Conservation (phyloP, 23 red algal genomes). For the Porphyridium purpureum region DNA sequence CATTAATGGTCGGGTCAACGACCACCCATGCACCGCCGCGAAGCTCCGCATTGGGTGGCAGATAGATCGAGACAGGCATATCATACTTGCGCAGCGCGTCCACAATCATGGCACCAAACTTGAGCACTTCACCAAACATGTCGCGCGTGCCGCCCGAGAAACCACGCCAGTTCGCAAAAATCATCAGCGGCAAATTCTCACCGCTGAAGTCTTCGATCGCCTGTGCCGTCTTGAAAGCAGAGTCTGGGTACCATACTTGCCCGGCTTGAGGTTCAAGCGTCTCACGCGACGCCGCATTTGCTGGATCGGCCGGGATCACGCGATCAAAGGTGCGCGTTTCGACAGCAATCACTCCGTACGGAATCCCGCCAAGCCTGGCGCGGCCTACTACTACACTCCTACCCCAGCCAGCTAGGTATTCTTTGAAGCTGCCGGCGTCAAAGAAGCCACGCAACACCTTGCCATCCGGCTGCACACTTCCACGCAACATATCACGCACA, state of each 20-base stretch:
- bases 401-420: slow-evolving; percentile 79
- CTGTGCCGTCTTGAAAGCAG: slow-evolving; percentile 83
- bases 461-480: no score
- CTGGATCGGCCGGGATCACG: slow-evolving; percentile 76
- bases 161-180: slow-evolving; percentile 79
- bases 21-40: slow-evolving; percentile 19
- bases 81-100: slow-evolving; percentile 11
- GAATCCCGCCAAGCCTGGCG: slow-evolving; percentile 82
- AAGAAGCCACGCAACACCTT: no score
- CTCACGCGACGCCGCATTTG: slow-evolving; percentile 64
- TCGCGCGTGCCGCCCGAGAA: slow-evolving; percentile 13
- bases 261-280: slow-evolving; percentile 66
- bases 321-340: slow-evolving; percentile 68
- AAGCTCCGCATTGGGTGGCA: slow-evolving; percentile 8
- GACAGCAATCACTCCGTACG: slow-evolving; percentile 64
- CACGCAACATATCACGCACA: no score
- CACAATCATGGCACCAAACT: slow-evolving; percentile 12
- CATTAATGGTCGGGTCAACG: slow-evolving; percentile 8
- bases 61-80: slow-evolving; percentile 5
- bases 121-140: slow-evolving; percentile 18
- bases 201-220: slow-evolving; percentile 78
- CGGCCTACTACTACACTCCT: slow-evolving; percentile 81
- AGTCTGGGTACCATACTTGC: slow-evolving; percentile 98
- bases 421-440: slow-evolving; percentile 71
- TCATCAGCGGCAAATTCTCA: slow-evolving; percentile 79